Conservation (phyloP, 805 yeast genomes). For the Limtongia smithiae region DNA sequence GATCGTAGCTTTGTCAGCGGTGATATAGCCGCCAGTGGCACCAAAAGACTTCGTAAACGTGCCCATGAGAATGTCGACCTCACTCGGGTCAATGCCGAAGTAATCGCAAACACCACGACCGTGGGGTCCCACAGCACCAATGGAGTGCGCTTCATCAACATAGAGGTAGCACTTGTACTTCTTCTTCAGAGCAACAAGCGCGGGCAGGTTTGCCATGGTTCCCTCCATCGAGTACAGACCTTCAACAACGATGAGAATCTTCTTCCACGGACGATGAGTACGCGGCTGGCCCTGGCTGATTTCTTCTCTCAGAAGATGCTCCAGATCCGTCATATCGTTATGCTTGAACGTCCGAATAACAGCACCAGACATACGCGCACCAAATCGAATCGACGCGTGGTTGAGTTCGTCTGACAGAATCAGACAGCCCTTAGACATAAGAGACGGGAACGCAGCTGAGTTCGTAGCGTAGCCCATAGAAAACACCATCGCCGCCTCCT, state of each 20-base stretch:
- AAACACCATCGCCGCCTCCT: conserved; percentile 79
- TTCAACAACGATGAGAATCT: conserved; percentile 78
- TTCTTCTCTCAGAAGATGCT: conserved; percentile 71
- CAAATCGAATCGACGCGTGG: conserved; percentile 94
- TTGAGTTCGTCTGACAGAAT: conserved; percentile 92
- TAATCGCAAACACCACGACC: conserved; percentile 97
- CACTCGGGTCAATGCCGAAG: conserved; percentile 71
- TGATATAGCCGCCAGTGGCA: conserved; percentile 96
- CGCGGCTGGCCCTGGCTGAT: conserved; percentile 94
- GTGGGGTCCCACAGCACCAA: conserved; percentile 95
- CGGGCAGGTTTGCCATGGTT: conserved; percentile 78
- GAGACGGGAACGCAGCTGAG: conserved; percentile 76
- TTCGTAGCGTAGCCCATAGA: conserved; percentile 97
- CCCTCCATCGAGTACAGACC: conserved; percentile 92
- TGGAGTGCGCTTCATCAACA: conserved; percentile 97
- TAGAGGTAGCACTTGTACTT: conserved; percentile 86
- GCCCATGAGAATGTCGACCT: conserved; percentile 91
- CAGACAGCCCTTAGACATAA: conserved; percentile 82
- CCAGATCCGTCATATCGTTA: conserved; percentile 80
- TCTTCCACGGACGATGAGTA: conserved; percentile 89
- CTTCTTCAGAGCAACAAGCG: conserved; percentile 63
- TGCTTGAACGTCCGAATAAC: conserved; percentile 65
- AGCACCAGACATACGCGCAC: conserved; percentile 89
- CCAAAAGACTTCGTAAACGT: conserved; percentile 97
- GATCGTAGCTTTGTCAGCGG: conserved; percentile 66